These are phyloP conservation scores for Backusella tuberculispora DNA, from an alignment of 192 early-diverging fungal species.

Conservation along the genomic window DNA sequence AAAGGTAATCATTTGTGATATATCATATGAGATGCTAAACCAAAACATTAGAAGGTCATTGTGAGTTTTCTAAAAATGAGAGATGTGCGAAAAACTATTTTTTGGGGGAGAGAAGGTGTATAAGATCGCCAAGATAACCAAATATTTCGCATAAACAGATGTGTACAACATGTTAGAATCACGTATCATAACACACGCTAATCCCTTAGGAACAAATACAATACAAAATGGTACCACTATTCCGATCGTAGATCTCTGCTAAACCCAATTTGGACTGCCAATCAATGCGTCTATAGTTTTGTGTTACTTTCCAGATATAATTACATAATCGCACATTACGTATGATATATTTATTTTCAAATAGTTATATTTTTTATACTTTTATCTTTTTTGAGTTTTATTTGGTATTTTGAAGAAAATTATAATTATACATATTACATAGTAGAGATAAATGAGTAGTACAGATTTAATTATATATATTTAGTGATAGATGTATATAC, in stretches of 20 bases:
- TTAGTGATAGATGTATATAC: neutral
- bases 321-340: too few relatives aligned
- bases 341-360: neutral
- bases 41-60: neutral
- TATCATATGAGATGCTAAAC: neutral
- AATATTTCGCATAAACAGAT: too few relatives aligned
- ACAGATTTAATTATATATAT: neutral
- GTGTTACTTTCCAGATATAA: too few relatives aligned
- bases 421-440: neutral
- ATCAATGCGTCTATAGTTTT: too few relatives aligned
- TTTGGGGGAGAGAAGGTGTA: too few relatives aligned
- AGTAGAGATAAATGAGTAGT: neutral
- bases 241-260: neutral
- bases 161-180: neutral
- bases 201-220: neutral
- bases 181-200: neutral
- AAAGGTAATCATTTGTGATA: neutral
- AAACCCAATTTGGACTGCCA: neutral
- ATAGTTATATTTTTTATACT: neutral
- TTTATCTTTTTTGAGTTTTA: neutral
- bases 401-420: neutral
- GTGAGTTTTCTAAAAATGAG: neutral
- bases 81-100: neutral
- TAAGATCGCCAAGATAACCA: too few relatives aligned
- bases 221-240: neutral